Conservation (phyloP, 2,329 filamentous ascomycete species). For the Epicoccum nigrum region DNA sequence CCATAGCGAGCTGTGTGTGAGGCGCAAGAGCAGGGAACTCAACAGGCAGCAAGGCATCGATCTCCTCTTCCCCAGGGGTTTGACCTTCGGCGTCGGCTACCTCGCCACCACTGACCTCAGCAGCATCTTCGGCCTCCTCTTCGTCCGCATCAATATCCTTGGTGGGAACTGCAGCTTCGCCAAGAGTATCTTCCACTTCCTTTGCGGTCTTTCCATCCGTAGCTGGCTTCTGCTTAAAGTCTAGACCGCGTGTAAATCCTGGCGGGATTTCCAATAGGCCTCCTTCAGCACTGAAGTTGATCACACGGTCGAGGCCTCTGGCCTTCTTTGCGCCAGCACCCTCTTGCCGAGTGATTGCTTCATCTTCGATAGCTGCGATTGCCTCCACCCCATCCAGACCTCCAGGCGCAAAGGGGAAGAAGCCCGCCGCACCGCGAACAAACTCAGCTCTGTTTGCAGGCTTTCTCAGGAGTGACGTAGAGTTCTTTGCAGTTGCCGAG, state of each 20-base stretch:
- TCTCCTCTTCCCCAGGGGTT: slow-evolving; percentile 62
- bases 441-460: slow-evolving; percentile 88
- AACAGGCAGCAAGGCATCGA: slow-evolving; percentile 86
- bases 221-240: slow-evolving; percentile 67
- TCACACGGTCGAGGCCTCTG: slow-evolving; percentile 77
- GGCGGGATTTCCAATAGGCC: slow-evolving; percentile 82
- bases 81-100: slow-evolving; percentile 54
- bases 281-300: slow-evolving; percentile 78
- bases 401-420: slow-evolving; percentile 91
- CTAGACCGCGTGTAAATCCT: slow-evolving; percentile 78
- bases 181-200: slow-evolving; percentile 70
- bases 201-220: slow-evolving; percentile 67
- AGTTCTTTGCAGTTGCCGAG: slow-evolving; percentile 92
- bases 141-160: slow-evolving; percentile 31
- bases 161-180: slow-evolving; percentile 53
- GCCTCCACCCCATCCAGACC: slow-evolving; percentile 87
- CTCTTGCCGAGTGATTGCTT: slow-evolving; percentile 63
- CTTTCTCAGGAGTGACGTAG: slow-evolving; percentile 84
- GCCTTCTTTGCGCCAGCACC: slow-evolving; percentile 48
- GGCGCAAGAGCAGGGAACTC: slow-evolving; percentile 93
- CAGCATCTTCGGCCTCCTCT: slow-evolving; percentile 33
- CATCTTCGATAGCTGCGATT: slow-evolving; percentile 81
- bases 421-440: slow-evolving; percentile 88
- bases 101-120: slow-evolving; percentile 35
- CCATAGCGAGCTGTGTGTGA: slow-evolving; percentile 74